These are phyloP conservation scores for Lathyrus sativus DNA, from an alignment of 306 rosid species.

Conservation along the genomic window DNA sequence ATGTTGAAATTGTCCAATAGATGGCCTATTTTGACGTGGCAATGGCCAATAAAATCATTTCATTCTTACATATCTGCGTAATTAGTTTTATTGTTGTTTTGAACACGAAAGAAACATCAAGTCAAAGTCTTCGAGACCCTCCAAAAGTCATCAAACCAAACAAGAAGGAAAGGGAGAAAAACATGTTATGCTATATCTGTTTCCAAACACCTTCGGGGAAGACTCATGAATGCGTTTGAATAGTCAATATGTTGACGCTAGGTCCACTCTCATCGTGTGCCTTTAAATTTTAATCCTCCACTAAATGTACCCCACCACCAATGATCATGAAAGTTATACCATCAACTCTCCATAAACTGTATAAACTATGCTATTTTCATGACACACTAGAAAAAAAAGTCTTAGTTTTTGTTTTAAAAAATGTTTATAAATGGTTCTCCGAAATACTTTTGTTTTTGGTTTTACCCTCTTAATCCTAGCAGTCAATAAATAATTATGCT, in stretches of 20 bases:
- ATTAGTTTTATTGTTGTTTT: not conserved
- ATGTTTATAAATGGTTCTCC: not conserved
- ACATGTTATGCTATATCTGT: not conserved
- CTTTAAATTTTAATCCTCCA: not conserved
- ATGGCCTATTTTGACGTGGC: slow-evolving; percentile 37
- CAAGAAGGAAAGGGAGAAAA: slow-evolving; percentile 10
- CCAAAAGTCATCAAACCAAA: slow-evolving; percentile 29
- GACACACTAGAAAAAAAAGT: no score
- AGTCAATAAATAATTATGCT: not conserved
- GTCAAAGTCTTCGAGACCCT: slow-evolving; percentile 41
- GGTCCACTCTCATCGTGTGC: not conserved
- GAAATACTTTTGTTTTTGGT: not conserved
- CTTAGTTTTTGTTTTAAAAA: no score
- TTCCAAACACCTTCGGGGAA: slow-evolving; percentile 29
- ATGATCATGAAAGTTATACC: not conserved
- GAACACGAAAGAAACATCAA: not conserved
- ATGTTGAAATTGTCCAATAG: slow-evolving; percentile 23
- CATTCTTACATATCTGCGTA: slow-evolving; percentile 11
- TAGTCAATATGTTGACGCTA: not conserved
- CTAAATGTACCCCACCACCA: not conserved
- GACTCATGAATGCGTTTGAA: slow-evolving; percentile 15
- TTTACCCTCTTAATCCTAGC: not conserved
- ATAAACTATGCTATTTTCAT: not conserved
- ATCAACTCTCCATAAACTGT: not conserved
- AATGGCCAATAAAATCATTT: slow-evolving; percentile 35